Evolutionary conservation across 208 protist genomes (phyloP), one percentile per base, ranked within the genome.

Genomic region (Leishmania major): DNA sequence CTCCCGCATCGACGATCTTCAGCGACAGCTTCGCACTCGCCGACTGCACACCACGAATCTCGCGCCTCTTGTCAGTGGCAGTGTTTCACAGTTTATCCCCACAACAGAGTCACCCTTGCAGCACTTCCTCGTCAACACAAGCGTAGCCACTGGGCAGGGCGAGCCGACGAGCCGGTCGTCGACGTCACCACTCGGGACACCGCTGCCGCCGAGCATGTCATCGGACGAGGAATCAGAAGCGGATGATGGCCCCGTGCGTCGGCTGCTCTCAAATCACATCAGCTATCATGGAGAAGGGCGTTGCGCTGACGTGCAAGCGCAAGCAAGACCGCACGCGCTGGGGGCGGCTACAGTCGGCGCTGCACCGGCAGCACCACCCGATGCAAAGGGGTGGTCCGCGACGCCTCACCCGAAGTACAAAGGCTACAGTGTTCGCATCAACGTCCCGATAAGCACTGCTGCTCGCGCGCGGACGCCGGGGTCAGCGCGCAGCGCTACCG

Each of bases 1-100:
- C 17, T 85, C 87, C 79, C 90, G 84, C 75, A 87, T 91, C 47
- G 82, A 87, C 40, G 84, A 89, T 37, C 69, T 93, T 72, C 67
- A 89, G 72, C 72, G 80, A 53, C 86, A 87, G 75, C 67, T 82
- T 28, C 82, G 82, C 75, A 66, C 64, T 66, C 67, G 84, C 19
- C 78, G 80, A 25, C 51, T n/a, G 45, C 35, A 81, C 64, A 19
- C 82, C 19, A 47, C 19, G 3, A 79, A 28, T 31, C 25, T 35
- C 45, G 19, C 79, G 19, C 47, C 53, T 15, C 57, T 37, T 37
- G 13, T 31, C 47, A 37, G 35, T 19, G 25, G 57, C 75, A 49
- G 25, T 19, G 25, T 7, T 43, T 53, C 53, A 15, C 25, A 51
- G 31, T 10, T 15, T 75, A 70, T n/a, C 62, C 75, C 59, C 2